Evolutionary conservation across 176 grass and related monocot genomes (phyloP), one percentile per base, ranked within the genome.

Genomic region (Pharus latifolius): DNA sequence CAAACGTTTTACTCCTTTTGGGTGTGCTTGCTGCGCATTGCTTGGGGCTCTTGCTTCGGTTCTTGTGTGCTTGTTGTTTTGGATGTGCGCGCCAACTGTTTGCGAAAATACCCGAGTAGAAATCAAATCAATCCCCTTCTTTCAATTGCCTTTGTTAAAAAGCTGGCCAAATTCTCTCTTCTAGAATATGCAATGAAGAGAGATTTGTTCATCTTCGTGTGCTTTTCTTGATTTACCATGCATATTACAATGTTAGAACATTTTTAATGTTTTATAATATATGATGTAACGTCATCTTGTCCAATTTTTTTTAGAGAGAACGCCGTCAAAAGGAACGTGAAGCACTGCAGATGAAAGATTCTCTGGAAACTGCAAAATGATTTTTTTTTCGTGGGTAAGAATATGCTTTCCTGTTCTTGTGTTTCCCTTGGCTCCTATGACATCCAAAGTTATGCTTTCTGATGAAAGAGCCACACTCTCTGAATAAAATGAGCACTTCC

Each of bases 271-370:
- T 32, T 47, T 15, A 24, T 20, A 43, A 0, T 74, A 22, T 31
- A 9, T 28, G 13, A 37, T 65, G 2, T 65, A 57, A 65, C 27
- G 8, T 44, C 5, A 4, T 52, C n/a, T n/a, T n/a, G 56, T 62
- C 20, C 59, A 37, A 73, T 29, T 79, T 54, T 79, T 54, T 62
- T 17, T 49, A 88, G 89, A 85, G 89, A 75, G 89, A 88, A 77
- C 58, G 73, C 11, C 85, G 66, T 65, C 55, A 23, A 67, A 79
- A 49, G 49, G 81, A 84, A 43, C 89, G 78, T 72, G 81, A 92
- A 48, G 78, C 63, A 49, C 43, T 67, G 55, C 63, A 58, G 6
- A 9, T n/a, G 2, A 83, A 80, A n/a, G 40, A 20, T 72, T 72
- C 78, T 85, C 22, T 73, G 57, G 19, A 69, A 67, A 73, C 78